Evolutionary conservation across 306 rosid species (phyloP), one percentile per base, ranked within the genome.

Genomic region (Delonix regia): DNA sequence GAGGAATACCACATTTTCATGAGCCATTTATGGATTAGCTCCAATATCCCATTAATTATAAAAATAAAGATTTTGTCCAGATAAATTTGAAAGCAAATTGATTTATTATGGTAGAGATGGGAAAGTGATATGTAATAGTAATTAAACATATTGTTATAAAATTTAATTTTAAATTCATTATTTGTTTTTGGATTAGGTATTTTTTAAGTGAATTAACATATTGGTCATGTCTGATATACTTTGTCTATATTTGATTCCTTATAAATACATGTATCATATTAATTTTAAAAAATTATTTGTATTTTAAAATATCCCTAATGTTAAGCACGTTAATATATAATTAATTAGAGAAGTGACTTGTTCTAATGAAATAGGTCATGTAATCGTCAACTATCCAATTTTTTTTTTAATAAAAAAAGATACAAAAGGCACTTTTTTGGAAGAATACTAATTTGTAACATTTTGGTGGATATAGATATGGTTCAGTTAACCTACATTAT

Each of bases 1-100:
- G 69, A 67, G 49, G 55, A 79, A 80, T 63, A 59, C 12, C 65
- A 76, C 49, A 56, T 39, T 45, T 38, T 30, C 4, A 49, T 53
- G 3, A 7, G 13, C 42, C n/a, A 30, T 62, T 60, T 60, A 21
- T 14, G 41, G 66, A 36, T 16, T 60, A 7, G 10, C 16, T 0
- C 2, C 11, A 28, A 28, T 28, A 27, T 14, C 3, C 41, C 38
- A 25, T 12, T 25, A 57, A 25, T 12, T 25, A 57, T 25, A 25
- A 13, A 25, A 27, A n/a, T n/a, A n/a, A 24, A 25, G 14, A 8
- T 12, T 24, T 4, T 5, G 15, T 56, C 6, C 10, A 56, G 63
- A 56, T 56, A 22, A 11, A 57, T 25, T 57, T 36, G 15, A 55
- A 55, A 22, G n/a, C 19, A 57, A 57, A 57, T 3, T 57, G 14